Percentiles rank a stretch among this genome's conserved stretches.
Evolutionary conservation across 768 basidiomycete genomes (phyloP).

Genomic region (Mycena kentingensis): DNA sequence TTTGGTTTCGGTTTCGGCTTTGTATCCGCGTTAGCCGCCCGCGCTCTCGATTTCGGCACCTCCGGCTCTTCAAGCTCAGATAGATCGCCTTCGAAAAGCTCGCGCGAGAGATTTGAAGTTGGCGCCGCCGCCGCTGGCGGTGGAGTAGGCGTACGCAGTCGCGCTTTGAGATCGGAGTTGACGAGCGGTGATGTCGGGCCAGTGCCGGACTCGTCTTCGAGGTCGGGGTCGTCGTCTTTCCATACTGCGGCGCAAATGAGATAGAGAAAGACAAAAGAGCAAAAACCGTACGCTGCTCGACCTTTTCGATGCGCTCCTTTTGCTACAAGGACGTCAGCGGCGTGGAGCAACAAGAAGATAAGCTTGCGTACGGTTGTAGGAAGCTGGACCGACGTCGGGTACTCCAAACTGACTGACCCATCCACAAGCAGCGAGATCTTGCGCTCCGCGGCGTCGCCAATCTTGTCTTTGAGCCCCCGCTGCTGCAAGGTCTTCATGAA

Average conservation of each 20-base stretch:
- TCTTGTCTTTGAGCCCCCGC: conserved; percentile 18
- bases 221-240: neutral
- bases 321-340: neutral
- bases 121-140: neutral
- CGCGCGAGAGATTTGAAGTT: too few relatives aligned
- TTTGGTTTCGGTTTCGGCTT: conserved; percentile 15
- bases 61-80: neutral
- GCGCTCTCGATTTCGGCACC: neutral
- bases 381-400: neutral
- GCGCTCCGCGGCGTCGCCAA: conserved; percentile 12
- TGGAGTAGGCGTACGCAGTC: neutral
- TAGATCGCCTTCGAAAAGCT: too few relatives aligned
- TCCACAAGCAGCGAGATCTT: conserved; percentile 22
- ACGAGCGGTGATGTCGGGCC: neutral
- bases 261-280: neutral
- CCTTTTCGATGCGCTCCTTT: conserved; percentile 17
- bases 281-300: conserved; percentile 14
- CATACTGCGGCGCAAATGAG: neutral
- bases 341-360: neutral
- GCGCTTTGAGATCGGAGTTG: neutral
- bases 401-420: conserved; percentile 11
- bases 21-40: conserved; percentile 28
- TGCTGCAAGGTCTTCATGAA: conserved; percentile 18
- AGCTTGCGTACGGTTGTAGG: conserved; percentile 19
- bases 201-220: neutral